Conservation (phyloP, 305 asterid species). For the Lippia alba region DNA sequence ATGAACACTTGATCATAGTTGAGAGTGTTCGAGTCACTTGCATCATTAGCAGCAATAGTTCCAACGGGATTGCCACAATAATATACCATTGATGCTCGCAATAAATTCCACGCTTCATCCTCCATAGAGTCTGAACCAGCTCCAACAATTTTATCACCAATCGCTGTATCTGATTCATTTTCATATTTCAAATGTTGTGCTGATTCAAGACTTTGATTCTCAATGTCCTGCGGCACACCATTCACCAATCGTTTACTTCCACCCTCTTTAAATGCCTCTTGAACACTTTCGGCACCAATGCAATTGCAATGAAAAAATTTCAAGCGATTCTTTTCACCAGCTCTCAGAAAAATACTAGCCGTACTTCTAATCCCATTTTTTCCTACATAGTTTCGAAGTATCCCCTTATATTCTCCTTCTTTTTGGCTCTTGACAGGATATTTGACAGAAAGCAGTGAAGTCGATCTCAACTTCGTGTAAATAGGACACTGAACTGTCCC, state of each 20-base stretch:
- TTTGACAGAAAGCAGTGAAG: slow-evolving; percentile 34
- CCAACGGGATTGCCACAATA: slow-evolving; percentile 85
- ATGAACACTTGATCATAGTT: slow-evolving; percentile 97
- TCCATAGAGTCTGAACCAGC: slow-evolving; percentile 57
- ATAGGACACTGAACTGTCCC: slow-evolving; percentile 37
- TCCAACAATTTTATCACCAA: slow-evolving; percentile 40
- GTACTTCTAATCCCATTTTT: slow-evolving; percentile 23
- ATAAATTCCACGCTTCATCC: slow-evolving; percentile 89
- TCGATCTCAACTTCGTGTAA: slow-evolving; percentile 34
- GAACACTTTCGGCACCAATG: slow-evolving; percentile 48
- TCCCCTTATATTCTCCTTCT: slow-evolving; percentile 7
- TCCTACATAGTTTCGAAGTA: slow-evolving; percentile 22
- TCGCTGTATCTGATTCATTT: slow-evolving; percentile 46
- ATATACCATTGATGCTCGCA: slow-evolving; percentile 79
- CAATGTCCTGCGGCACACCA: slow-evolving; percentile 39
- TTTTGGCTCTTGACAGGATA: slow-evolving; percentile 31
- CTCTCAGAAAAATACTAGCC: slow-evolving; percentile 24
- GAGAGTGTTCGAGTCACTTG: slow-evolving; percentile 66
- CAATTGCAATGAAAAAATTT: slow-evolving; percentile 57
- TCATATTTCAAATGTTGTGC: slow-evolving; percentile 39
- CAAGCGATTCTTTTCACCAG: slow-evolving; percentile 30
- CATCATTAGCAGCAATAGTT: slow-evolving; percentile 97
- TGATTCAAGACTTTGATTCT: slow-evolving; percentile 37
- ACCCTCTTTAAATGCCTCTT: slow-evolving; percentile 45
- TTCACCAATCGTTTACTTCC: slow-evolving; percentile 45